These are phyloP conservation scores for Ophiostoma himal-ulmi DNA, from an alignment of 2,329 filamentous ascomycete genomes.

Conservation along the genomic window DNA sequence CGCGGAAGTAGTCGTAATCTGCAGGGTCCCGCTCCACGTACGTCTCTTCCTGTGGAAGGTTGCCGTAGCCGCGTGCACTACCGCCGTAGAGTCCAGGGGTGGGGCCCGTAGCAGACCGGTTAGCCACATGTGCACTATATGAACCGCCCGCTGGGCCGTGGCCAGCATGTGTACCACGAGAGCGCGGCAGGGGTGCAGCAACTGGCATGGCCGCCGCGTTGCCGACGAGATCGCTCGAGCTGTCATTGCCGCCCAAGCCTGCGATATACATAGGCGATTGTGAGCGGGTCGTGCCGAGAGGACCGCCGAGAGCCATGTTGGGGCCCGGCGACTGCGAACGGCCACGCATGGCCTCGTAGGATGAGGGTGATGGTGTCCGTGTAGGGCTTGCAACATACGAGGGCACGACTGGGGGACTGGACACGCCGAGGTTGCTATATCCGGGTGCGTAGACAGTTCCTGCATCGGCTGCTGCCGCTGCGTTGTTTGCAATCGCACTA, in stretches of 20 bases:
- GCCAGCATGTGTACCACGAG: neutral
- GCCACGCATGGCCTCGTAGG: conserved; percentile 16
- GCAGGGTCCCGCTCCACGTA: conserved; percentile 39
- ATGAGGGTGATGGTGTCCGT: conserved; percentile 23
- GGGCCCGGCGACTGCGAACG: conserved; percentile 26
- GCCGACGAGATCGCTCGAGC: conserved; percentile 47
- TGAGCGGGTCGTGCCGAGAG: conserved; percentile 31
- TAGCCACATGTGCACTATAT: neutral
- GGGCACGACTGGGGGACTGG: conserved; percentile 18
- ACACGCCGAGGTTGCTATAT: conserved; percentile 23
- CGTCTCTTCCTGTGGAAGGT: conserved; percentile 50
- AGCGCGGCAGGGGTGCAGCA: conserved; percentile 24
- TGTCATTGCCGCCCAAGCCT: conserved; percentile 43
- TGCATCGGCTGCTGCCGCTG: conserved; percentile 5
- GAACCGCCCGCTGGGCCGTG: neutral
- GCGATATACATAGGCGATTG: conserved; percentile 45
- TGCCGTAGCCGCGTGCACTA: conserved; percentile 55
- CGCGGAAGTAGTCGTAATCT: conserved; percentile 54
- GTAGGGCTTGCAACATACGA: conserved; percentile 11
- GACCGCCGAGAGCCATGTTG: conserved; percentile 26
- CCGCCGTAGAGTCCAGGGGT: conserved; percentile 50
- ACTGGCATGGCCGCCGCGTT: conserved; percentile 50
- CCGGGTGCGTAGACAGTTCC: conserved; percentile 26
- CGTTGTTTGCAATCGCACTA: conserved; percentile 4
- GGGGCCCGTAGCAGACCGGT: conserved; percentile 24